A percentile compares a stretch with the other conserved stretches of the same genome.
These are phyloP conservation scores for Cudoniella acicularis DNA, from an alignment of 495 filamentous ascomycete genomes.

Conservation along the genomic window DNA sequence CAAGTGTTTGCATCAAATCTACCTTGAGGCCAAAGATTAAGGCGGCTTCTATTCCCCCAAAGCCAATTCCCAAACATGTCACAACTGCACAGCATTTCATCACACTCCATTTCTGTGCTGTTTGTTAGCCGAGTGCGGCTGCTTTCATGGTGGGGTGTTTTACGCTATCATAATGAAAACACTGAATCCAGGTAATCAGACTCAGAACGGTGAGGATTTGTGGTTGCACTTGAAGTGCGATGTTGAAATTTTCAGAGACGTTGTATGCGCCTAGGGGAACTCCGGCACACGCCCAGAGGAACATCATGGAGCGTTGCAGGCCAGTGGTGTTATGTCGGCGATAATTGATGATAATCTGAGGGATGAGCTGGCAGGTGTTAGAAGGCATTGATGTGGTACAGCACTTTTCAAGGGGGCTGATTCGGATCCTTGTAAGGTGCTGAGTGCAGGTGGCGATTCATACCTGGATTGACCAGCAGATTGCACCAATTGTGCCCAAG, in stretches of 20 bases:
- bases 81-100: slow-evolving; percentile 39
- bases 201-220: slow-evolving; percentile 60
- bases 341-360: slow-evolving; percentile 64
- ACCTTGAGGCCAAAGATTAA: slow-evolving; percentile 48
- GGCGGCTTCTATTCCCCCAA: slow-evolving; percentile 49
- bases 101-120: slow-evolving; percentile 40
- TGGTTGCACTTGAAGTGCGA: slow-evolving; percentile 57
- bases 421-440: no score
- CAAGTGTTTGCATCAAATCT: slow-evolving; percentile 8
- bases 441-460: background rate
- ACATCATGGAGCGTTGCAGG: slow-evolving; percentile 62
- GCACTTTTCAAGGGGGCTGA: no score
- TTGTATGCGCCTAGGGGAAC: slow-evolving; percentile 65
- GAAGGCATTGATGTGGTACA: background rate
- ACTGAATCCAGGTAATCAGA: slow-evolving; percentile 61
- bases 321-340: slow-evolving; percentile 55
- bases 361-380: slow-evolving; percentile 45
- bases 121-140: no score
- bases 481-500: slow-evolving; percentile 53
- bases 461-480: slow-evolving; percentile 29
- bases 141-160: no score
- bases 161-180: slow-evolving; percentile 57
- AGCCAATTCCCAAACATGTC: slow-evolving; percentile 32
- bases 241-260: slow-evolving; percentile 56
- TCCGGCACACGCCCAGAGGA: slow-evolving; percentile 61